Evolutionary conservation across 495 filamentous ascomycete species (phyloP).

Genomic region (Apiosordaria backusii): DNA sequence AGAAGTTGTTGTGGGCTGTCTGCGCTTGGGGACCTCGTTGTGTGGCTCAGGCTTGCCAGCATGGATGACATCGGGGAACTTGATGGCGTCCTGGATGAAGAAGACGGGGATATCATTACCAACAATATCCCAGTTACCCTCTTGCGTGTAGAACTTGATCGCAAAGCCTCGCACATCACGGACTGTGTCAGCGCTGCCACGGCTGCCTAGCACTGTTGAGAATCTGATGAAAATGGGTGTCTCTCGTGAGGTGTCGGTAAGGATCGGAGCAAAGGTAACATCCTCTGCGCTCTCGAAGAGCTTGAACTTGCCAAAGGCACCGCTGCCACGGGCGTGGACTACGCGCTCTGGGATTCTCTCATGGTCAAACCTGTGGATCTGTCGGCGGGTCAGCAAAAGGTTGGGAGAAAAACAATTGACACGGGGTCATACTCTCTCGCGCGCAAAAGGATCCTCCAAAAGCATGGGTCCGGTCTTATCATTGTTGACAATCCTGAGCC

Average conservation of each 20-base stretch:
- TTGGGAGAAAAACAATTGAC: neutral
- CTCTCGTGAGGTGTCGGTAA: conserved; percentile 74
- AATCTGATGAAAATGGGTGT: conserved; percentile 81
- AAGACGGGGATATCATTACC: conserved; percentile 73
- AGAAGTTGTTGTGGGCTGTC: conserved; percentile 43
- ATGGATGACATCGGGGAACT: conserved; percentile 74
- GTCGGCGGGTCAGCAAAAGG: neutral
- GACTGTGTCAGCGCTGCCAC: conserved; percentile 68
- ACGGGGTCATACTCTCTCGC: conserved; percentile 62
- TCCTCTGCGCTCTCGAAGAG: conserved; percentile 67
- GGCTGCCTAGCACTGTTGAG: conserved; percentile 75
- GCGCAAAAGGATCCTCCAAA: conserved; percentile 76
- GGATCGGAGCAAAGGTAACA: conserved; percentile 64
- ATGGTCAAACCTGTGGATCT: conserved; percentile 82
- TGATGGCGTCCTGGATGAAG: conserved; percentile 73
- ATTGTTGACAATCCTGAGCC: conserved; percentile 62
- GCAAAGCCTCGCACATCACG: conserved; percentile 69
- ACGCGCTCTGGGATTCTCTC: conserved; percentile 87
- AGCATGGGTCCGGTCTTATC: conserved; percentile 65
- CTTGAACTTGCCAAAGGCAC: conserved; percentile 80
- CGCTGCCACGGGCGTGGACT: conserved; percentile 80
- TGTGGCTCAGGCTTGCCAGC: conserved; percentile 75
- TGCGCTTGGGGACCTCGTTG: conserved; percentile 54
- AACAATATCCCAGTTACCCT: conserved; percentile 78
- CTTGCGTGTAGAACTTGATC: conserved; percentile 76